Evolutionary conservation across 441 rosid genomes (phyloP), one percentile per base, ranked within the genome.

Genomic region (Adansonia gregorii): DNA sequence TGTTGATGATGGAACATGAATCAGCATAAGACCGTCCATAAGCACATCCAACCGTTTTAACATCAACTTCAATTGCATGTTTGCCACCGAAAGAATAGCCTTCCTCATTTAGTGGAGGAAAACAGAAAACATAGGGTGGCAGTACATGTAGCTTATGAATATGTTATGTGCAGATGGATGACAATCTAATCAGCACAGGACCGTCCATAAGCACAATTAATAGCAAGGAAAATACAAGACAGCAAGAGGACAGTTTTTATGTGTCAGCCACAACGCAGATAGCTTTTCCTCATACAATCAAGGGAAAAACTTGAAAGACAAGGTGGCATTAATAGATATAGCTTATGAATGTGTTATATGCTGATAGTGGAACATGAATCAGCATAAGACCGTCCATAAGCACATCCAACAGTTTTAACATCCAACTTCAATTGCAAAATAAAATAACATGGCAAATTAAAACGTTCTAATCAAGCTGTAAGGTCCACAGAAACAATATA

Each of bases 311-410:
- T 52, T 27, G 45, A 83, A 73, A 72, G 64, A 68, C 73, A 65
- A 51, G 12, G 14, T 46, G 31, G 80, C 85, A 52, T 11, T 0
- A 24, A 17, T 68, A 24, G 67, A 17, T 83, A 65, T 84, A 80
- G 88, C 88, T 88, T 86, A 86, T 83, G 86, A 74, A 78, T 75
- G 74, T 76, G 92, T 88, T 86, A 72, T 64, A 86, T 78, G 81
- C 87, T 79, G 82, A 84, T 55, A 72, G 43, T 20, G n/a, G 11
- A 66, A 39, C 31, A 78, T 45, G 63, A 55, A 70, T 72, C 80
- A 85, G 83, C 85, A 87, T 87, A 75, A 81, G 86, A 86, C 78
- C 81, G 82, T 81, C 85, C 43, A 79, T 77, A 84, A 82, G 86
- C 89, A 82, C 84, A 58, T 10, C 22, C 39, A 31, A 2, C 52